Percentiles rank a stretch among this genome's conserved stretches.
phyloP scores from a whole-genome alignment of 169 alveolate genomes.

The Ichthyophthirius multifiliis region DNA sequence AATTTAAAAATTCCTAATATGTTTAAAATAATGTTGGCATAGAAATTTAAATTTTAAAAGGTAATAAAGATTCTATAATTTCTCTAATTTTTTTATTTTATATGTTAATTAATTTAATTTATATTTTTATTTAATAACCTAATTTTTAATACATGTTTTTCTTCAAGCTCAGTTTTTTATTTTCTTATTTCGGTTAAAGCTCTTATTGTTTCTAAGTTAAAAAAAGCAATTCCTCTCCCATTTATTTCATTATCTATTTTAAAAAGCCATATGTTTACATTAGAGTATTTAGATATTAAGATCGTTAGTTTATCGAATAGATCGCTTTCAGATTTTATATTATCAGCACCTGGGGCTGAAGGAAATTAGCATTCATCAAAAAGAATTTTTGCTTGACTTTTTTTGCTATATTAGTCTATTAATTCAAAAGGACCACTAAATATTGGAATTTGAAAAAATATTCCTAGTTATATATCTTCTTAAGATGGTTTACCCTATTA shows the following conservation, averaged over 20 bases:
- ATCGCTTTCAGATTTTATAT: constrained; percentile 69
- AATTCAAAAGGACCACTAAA: constrained; percentile 71
- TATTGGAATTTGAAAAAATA: constrained; percentile 67
- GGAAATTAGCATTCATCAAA: constrained; percentile 77
- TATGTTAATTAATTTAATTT: too few species aligned
- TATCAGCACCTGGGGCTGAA: constrained; percentile 78
- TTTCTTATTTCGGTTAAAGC: constrained; percentile 68
- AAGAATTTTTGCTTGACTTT: constrained; percentile 72
- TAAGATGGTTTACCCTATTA: constrained; percentile 58
- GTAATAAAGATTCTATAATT: constrained; percentile 41
- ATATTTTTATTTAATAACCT: too few species aligned
- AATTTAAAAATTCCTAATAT: constrained; percentile 78
- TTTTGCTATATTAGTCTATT: constrained; percentile 58
- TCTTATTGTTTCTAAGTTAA: constrained; percentile 71
- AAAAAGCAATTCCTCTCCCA: constrained; percentile 85
- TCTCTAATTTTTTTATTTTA: too few species aligned
- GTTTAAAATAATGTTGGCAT: constrained; percentile 65
- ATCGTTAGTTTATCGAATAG: constrained; percentile 61
- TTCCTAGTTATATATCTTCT: constrained; percentile 73
- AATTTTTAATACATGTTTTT: background rate
- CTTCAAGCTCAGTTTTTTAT: constrained; percentile 42
- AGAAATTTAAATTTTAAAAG: constrained; percentile 75
- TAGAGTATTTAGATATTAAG: constrained; percentile 59
- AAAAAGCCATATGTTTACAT: constrained; percentile 73
- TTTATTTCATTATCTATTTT: constrained; percentile 76